phyloP scores from a whole-genome alignment of 129 eudicot genomes.

The Flaveria trinervia region DNA sequence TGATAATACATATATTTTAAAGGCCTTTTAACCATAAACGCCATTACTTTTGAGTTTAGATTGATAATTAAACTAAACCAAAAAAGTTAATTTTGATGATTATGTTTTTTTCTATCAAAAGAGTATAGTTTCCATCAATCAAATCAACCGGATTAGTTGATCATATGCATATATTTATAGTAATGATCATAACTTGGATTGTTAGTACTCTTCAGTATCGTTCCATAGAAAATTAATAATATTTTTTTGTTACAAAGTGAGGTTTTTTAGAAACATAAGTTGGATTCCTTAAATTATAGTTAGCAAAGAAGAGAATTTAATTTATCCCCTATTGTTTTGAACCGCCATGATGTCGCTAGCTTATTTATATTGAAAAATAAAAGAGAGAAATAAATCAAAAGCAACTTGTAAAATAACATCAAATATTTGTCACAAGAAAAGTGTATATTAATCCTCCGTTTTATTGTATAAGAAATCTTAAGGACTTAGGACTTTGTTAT shows the following conservation, averaged over 20 bases:
- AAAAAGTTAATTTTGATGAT: slow-evolving; percentile 15
- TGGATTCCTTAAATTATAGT: too few relatives aligned
- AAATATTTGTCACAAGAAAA: background rate
- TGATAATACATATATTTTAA: background rate
- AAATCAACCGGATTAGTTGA: slow-evolving; percentile 31
- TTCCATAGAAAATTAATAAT: too few relatives aligned
- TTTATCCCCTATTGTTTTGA: background rate
- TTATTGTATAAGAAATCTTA: slow-evolving; percentile 40
- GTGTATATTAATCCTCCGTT: slow-evolving; percentile 14
- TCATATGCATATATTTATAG: slow-evolving; percentile 20
- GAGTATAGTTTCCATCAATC: slow-evolving; percentile 30
- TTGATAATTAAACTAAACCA: background rate
- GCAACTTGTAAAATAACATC: background rate
- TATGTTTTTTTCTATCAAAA: background rate
- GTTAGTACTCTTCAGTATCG: background rate
- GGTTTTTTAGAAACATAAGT: too few relatives aligned
- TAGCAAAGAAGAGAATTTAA: background rate
- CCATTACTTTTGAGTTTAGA: slow-evolving; percentile 13
- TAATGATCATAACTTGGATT: slow-evolving; percentile 9
- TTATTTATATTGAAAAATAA: background rate
- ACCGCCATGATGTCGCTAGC: background rate
- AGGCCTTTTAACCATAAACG: background rate
- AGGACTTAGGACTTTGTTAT: slow-evolving; percentile 35
- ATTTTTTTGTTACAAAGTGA: too few relatives aligned
- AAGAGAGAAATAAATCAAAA: background rate